These are phyloP conservation scores for Hibiscus syriacus DNA, from an alignment of 345 rosid species.

Conservation along the genomic window DNA sequence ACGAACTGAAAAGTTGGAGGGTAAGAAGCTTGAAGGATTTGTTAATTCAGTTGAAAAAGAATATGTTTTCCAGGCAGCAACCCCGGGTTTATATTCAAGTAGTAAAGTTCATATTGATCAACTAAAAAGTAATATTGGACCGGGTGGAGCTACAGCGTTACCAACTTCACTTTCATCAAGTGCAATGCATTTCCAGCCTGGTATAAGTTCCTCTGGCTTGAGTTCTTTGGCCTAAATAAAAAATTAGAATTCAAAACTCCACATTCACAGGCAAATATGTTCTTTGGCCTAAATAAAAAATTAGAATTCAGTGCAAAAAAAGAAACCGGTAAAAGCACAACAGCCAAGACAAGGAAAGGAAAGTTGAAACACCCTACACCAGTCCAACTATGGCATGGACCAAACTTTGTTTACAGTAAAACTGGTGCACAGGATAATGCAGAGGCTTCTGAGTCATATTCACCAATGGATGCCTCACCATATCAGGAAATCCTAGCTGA, in stretches of 20 bases:
- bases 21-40: constrained; percentile 15
- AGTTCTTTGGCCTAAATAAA: too few species aligned
- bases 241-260: constrained; percentile 64
- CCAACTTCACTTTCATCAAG: constrained; percentile 15
- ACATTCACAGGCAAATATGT: constrained; percentile 28
- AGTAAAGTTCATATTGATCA: constrained; percentile 11
- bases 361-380: constrained; percentile 48
- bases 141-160: constrained; percentile 9
- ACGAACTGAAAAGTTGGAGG: constrained; percentile 22
- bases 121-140: background rate
- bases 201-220: constrained; percentile 14
- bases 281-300: constrained; percentile 37
- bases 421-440: constrained; percentile 32
- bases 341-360: constrained; percentile 51
- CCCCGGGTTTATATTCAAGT: constrained; percentile 11
- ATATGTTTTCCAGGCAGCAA: constrained; percentile 22
- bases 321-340: constrained; percentile 31
- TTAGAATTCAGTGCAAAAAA: constrained; percentile 57
- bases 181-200: background rate
- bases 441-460: constrained; percentile 60
- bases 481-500: constrained; percentile 42
- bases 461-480: constrained; percentile 86
- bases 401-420: constrained; percentile 42
- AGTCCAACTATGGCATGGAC: constrained; percentile 42
- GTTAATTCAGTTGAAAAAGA: constrained; percentile 21